These are phyloP conservation scores for Eremothecium coryli DNA, from an alignment of 1,139 yeast genomes.

Conservation along the genomic window DNA sequence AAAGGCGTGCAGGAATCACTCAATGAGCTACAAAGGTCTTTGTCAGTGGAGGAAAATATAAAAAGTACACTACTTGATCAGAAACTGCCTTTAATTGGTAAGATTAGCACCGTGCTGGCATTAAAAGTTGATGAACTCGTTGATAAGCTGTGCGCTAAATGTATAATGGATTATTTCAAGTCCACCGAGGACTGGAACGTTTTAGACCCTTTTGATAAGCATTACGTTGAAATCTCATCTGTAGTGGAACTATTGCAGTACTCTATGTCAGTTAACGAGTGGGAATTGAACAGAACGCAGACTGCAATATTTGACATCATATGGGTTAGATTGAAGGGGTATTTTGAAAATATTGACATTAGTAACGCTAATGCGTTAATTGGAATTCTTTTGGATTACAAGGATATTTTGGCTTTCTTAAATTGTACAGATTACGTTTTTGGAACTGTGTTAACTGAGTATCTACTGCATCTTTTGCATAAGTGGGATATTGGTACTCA, in stretches of 20 bases:
- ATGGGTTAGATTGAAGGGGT: constrained; percentile 9
- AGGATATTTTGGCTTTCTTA: constrained; percentile 32
- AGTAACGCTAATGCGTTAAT: constrained; percentile 20
- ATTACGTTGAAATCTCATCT: neutral
- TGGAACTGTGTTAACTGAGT: constrained; percentile 22
- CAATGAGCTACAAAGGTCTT: too few relatives aligned
- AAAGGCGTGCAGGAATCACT: neutral
- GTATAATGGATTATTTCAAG: constrained; percentile 6
- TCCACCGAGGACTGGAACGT: constrained; percentile 6
- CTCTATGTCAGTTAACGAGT: constrained; percentile 14
- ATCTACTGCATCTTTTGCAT: neutral
- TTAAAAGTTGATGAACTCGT: constrained; percentile 10
- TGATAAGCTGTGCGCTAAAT: constrained; percentile 11
- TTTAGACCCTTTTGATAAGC: constrained; percentile 2
- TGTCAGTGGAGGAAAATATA: neutral
- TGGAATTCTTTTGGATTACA: constrained; percentile 37
- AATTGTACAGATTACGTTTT: constrained; percentile 22
- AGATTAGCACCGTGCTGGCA: constrained; percentile 9
- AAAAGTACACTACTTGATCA: neutral
- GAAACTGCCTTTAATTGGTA: neutral
- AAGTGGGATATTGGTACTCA: constrained; percentile 1
- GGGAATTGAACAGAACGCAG: constrained; percentile 21
- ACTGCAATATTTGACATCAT: constrained; percentile 16
- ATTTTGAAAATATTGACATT: constrained; percentile 12
- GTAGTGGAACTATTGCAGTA: constrained; percentile 15